Percentiles rank a stretch among this genome's conserved stretches.
Conservation (phyloP, 805 yeast genomes). For the Yarrowia sp. region DNA sequence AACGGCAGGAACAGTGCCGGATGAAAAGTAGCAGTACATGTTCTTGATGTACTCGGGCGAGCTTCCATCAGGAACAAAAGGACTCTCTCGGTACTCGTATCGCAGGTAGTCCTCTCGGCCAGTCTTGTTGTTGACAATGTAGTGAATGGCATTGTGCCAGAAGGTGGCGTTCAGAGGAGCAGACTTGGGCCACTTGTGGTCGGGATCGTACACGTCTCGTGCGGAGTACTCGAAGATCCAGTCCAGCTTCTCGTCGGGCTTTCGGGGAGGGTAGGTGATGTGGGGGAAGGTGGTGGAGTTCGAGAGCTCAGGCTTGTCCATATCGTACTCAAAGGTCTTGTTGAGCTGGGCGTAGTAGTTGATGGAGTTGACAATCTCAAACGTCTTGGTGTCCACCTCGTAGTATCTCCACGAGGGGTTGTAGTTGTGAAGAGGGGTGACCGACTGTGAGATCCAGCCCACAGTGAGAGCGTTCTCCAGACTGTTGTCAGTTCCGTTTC, state of each 20-base stretch:
- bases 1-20: conserved; percentile 46
- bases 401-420: conserved; percentile 80
- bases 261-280: conserved; percentile 41
- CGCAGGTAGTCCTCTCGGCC: conserved; percentile 55
- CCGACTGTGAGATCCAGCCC: conserved; percentile 71
- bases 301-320: conserved; percentile 18
- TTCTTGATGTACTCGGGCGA: conserved; percentile 49
- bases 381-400: conserved; percentile 66
- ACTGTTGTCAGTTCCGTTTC: conserved; percentile 53
- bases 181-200: conserved; percentile 61
- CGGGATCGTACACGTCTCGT: conserved; percentile 54
- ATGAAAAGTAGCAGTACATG: conserved; percentile 53
- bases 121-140: conserved; percentile 47
- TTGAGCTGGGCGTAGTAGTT: conserved; percentile 68
- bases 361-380: conserved; percentile 64
- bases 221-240: conserved; percentile 68
- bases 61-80: conserved; percentile 59
- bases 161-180: conserved; percentile 71
- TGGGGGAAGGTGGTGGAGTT: conserved; percentile 27
- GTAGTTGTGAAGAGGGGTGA: conserved; percentile 64
- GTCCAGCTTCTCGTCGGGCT: conserved; percentile 53
- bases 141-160: conserved; percentile 56
- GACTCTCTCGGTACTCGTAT: conserved; percentile 60
- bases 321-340: conserved; percentile 53
- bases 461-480: conserved; percentile 54